phyloP scores from a whole-genome alignment of 2,329 filamentous ascomycete genomes.

The Drechslerella dactyloides region DNA sequence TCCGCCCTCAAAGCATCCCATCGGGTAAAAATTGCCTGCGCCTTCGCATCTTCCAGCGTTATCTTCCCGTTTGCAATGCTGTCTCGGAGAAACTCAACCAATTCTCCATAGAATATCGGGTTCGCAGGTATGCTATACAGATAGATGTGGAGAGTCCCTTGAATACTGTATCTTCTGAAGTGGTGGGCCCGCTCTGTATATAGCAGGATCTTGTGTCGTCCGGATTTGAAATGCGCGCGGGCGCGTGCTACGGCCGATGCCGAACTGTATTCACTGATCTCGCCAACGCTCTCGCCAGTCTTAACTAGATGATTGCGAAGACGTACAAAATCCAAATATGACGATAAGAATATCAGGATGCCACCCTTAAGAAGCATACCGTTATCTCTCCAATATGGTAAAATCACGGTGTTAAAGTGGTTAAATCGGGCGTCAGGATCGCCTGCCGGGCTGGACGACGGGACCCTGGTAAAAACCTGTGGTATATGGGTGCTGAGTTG shows the following conservation, averaged over 20 bases:
- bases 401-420: constrained; percentile 82
- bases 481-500: constrained; percentile 73
- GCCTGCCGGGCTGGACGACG: constrained; percentile 70
- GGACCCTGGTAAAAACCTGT: constrained; percentile 90
- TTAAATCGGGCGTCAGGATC: constrained; percentile 90
- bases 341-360: constrained; percentile 86
- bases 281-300: constrained; percentile 69
- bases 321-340: constrained; percentile 92
- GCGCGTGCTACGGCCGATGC: constrained; percentile 80
- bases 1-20: constrained; percentile 91
- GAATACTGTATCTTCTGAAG: constrained; percentile 84
- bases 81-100: constrained; percentile 71
- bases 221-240: constrained; percentile 82
- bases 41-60: constrained; percentile 63
- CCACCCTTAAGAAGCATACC: constrained; percentile 64
- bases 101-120: constrained; percentile 77
- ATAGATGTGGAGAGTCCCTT: constrained; percentile 81
- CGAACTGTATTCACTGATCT: constrained; percentile 86
- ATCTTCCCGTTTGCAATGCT: constrained; percentile 64
- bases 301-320: constrained; percentile 83
- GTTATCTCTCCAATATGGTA: constrained; percentile 71
- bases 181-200: constrained; percentile 98
- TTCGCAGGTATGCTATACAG: constrained; percentile 93
- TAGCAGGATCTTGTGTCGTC: constrained; percentile 79
- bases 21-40: constrained; percentile 75